Evolutionary conservation across 2,329 filamentous ascomycete genomes (phyloP), one percentile per base, ranked within the genome.

Genomic region (Incumbomyces lentus): DNA sequence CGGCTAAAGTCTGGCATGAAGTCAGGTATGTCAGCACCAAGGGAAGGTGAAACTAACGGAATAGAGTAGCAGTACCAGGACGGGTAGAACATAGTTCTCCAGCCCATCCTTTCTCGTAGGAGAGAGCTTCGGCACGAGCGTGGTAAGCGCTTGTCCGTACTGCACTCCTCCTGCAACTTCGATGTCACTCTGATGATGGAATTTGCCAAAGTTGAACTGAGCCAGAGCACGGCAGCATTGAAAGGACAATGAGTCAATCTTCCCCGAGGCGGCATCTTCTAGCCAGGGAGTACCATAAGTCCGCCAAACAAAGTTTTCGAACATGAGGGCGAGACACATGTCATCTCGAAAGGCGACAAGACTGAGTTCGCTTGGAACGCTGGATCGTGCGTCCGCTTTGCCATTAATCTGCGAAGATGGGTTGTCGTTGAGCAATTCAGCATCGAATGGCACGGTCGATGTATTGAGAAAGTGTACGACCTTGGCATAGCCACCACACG

Each of bases 291-390:
- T 46, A 3, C 51, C 51, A 49, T 51, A 53, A 37, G 40, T 49
- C 42, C 51, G 50, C 51, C 51, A 53, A 32, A 53, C 51, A 32
- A 53, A 51, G 35, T 53, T 53, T 42, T 48, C 45, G 43, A 53
- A 51, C 26, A 53, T 43, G 39, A 49, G 51, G 39, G 49, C 38
- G 40, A 51, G 51, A 17, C 51, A 46, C 35, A 53, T 51, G 44
- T 51, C 41, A 34, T 53, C 49, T 26, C 38, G 30, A 45, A 53
- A 53, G 5, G 51, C 51, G 22, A 48, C 46, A 2, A 53, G 44
- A 40, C 45, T 53, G 49, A 53, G 33, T 22, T 49, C 46, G 22
- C 22, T 30, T 18, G 42, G 36, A 46, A 40, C 6, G 49, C 34
- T 10, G 31, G 30, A 26, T 31, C 29, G 18, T 16, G 35, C 14